phyloP scores from a whole-genome alignment of 768 basidiomycete genomes.

The Leccinum imitatum region DNA sequence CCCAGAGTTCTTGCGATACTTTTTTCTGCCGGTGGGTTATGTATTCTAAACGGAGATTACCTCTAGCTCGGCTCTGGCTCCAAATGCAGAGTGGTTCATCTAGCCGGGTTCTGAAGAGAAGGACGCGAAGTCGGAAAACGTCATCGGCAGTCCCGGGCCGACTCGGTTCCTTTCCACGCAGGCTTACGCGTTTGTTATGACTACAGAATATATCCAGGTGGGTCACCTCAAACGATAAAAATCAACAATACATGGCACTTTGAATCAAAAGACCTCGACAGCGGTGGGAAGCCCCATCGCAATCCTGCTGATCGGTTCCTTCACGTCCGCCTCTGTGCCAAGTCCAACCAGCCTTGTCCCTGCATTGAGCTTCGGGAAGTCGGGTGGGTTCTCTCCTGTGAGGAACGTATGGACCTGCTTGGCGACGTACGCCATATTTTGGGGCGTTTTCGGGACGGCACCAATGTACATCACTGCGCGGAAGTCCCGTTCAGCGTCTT shows the following conservation, averaged over 20 bases:
- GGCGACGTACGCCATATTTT: constrained; percentile 59
- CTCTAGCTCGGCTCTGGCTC: too few relatives aligned
- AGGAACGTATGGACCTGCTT: constrained; percentile 65
- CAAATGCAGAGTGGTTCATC: too few relatives aligned
- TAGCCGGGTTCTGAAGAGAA: too few relatives aligned
- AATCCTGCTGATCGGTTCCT: constrained; percentile 31
- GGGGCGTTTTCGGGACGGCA: constrained; percentile 63
- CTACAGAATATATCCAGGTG: too few relatives aligned
- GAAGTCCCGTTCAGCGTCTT: neutral
- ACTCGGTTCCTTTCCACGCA: neutral
- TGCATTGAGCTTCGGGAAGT: constrained; percentile 56
- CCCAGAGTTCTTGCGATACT: too few relatives aligned
- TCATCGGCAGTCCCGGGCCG: constrained; percentile 24
- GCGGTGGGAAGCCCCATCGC: constrained; percentile 44
- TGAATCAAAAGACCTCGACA: constrained; percentile 11
- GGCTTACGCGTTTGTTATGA: too few relatives aligned
- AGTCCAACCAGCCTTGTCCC: constrained; percentile 41
- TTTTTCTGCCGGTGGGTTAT: too few relatives aligned
- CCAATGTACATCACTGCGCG: constrained; percentile 73
- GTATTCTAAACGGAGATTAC: too few relatives aligned
- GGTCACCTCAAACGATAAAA: too few relatives aligned
- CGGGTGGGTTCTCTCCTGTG: constrained; percentile 61
- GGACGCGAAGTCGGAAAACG: too few relatives aligned
- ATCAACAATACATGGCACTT: neutral
- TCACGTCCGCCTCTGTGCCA: constrained; percentile 41